Conservation (phyloP, 495 filamentous ascomycete genomes). For the Tuber umbilicatum region DNA sequence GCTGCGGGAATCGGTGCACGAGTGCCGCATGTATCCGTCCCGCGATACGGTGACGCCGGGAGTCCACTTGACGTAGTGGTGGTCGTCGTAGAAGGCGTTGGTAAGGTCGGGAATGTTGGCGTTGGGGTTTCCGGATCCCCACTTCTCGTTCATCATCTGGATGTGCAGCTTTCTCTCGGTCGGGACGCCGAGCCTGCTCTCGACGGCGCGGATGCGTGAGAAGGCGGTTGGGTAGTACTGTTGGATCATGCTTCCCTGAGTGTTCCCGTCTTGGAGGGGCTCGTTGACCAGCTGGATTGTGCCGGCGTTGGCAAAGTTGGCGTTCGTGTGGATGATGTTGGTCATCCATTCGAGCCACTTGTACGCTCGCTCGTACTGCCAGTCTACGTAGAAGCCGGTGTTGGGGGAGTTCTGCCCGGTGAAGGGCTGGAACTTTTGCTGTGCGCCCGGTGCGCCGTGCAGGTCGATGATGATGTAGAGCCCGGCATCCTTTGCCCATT, state of each 20-base stretch:
- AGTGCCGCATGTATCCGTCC: conserved; percentile 39
- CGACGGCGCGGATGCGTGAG: conserved; percentile 48
- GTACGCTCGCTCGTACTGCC: conserved; percentile 54
- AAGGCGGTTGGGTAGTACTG: conserved; percentile 51
- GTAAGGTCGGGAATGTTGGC: conserved; percentile 44
- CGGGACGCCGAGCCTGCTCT: conserved; percentile 43
- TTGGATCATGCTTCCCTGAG: conserved; percentile 38
- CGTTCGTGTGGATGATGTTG: conserved; percentile 50
- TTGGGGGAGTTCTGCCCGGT: conserved; percentile 51
- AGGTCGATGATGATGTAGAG: conserved; percentile 60
- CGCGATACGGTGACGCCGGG: conserved; percentile 13
- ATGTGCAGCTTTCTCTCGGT: conserved; percentile 48
- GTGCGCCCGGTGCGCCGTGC: conserved; percentile 57
- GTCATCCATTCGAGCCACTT: conserved; percentile 57
- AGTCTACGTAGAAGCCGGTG: conserved; percentile 53
- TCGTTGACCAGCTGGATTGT: conserved; percentile 60
- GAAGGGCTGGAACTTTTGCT: conserved; percentile 48
- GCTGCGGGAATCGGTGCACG: conserved; percentile 50
- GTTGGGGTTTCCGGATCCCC: conserved; percentile 50
- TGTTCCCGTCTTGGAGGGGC: conserved; percentile 46
- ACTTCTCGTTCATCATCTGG: conserved; percentile 53
- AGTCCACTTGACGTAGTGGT: conserved; percentile 41
- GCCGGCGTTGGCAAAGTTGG: conserved; percentile 52
- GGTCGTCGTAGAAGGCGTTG: conserved; percentile 51
- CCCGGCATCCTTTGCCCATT: conserved; percentile 52